phyloP scores from a whole-genome alignment of 352 stramenopile species.

The Pythium phragmitis region DNA sequence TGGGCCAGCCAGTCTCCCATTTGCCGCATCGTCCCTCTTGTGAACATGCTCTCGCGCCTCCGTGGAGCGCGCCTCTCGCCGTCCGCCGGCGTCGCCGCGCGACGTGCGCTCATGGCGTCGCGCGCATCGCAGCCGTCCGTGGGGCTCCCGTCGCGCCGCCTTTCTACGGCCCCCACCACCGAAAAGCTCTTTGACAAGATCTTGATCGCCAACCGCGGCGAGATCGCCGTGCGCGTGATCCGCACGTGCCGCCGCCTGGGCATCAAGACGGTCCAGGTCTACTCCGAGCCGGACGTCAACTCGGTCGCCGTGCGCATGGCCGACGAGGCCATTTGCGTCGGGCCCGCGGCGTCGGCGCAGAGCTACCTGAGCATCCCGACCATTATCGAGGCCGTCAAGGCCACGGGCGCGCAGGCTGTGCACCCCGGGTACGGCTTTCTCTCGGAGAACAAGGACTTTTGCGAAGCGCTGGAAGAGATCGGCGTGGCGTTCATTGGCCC shows the following conservation, averaged over 20 bases:
- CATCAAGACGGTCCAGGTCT: conserved; percentile 91
- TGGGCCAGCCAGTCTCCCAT: conserved; percentile 2
- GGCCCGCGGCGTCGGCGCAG: conserved; percentile 61
- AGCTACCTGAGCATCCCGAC: conserved; percentile 79
- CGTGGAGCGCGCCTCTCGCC: conserved; percentile 6
- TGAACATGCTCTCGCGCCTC: conserved; percentile 5
- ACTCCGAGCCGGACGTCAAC: conserved; percentile 85
- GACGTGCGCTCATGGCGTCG: conserved; percentile 39
- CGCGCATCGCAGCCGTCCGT: conserved; percentile 18
- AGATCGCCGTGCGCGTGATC: conserved; percentile 89
- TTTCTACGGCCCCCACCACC: conserved; percentile 28
- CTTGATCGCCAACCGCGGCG: conserved; percentile 89
- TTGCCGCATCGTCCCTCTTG: not conserved
- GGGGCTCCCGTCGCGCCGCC: conserved; percentile 94
- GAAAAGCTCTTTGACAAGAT: conserved; percentile 91
- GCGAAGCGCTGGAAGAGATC: conserved; percentile 70
- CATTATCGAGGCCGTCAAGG: conserved; percentile 69
- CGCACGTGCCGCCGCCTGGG: conserved; percentile 83
- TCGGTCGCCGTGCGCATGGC: conserved; percentile 76
- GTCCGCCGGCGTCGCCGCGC: conserved; percentile 10
- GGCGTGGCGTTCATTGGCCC: conserved; percentile 92
- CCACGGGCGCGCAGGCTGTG: conserved; percentile 72
- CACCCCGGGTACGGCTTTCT: conserved; percentile 92
- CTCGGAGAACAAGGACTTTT: conserved; percentile 88
- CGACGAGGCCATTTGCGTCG: conserved; percentile 68